These are phyloP conservation scores for Cladosporium sp. DNA, from an alignment of 2,329 filamentous ascomycete genomes.

Conservation along the genomic window DNA sequence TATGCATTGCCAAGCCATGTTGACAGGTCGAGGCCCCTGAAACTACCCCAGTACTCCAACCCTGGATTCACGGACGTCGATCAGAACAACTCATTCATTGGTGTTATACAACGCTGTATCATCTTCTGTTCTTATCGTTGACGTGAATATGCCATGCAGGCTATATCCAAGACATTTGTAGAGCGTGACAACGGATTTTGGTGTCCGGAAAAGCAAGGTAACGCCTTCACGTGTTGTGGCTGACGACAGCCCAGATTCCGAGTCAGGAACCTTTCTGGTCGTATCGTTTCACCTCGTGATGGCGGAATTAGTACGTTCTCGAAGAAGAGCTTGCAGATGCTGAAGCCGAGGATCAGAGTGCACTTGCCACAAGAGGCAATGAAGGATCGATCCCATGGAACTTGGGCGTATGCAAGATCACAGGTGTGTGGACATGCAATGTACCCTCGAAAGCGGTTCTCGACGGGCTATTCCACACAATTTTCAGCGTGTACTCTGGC, in stretches of 20 bases:
- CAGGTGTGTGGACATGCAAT: not conserved
- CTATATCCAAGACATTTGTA: not conserved
- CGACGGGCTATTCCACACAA: not conserved
- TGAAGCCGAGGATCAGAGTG: not conserved
- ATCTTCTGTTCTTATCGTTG: not conserved
- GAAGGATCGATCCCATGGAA: not conserved
- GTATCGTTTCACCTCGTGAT: not conserved
- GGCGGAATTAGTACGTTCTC: not conserved
- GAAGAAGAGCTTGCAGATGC: not conserved
- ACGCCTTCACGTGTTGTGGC: not conserved
- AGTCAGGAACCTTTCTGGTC: not conserved
- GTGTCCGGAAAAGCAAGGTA: not conserved
- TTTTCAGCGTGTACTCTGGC: not conserved
- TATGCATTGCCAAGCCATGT: not conserved
- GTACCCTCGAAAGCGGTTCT: not conserved
- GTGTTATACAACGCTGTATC: not conserved
- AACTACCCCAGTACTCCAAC: not conserved
- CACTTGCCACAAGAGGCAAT: not conserved
- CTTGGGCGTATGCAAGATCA: not conserved
- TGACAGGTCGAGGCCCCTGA: not conserved
- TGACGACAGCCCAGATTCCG: not conserved
- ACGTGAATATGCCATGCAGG: fast-evolving
- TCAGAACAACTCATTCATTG: not conserved
- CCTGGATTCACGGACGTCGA: not conserved
- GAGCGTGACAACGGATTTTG: not conserved